Base-by-base conservation (phyloP, 148 eudicot genomes). In the Cornus suecica region DNA sequence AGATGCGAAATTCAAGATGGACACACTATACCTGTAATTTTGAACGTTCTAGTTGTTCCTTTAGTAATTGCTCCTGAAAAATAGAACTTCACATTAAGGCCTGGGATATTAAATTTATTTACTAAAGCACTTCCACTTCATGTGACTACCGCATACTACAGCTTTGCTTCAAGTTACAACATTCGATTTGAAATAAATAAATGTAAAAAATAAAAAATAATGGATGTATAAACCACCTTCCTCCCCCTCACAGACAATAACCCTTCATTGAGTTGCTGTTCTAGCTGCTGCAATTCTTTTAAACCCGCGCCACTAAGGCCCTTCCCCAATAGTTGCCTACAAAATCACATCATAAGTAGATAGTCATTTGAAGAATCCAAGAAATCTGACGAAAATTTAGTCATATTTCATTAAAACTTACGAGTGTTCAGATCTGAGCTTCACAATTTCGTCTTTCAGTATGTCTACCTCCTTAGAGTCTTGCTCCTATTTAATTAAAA, bases 271-370 rank as follows among this genome's bases (percentile, higher is more conserved):
- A 94, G 82, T 78, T 88, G 90, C 80, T 82, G 86, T 76, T 94
- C 98, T 25, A 90, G 82, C 26, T 84, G 82, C 34, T 85, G 89
- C 80, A 94, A 61, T 65, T 90, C 94, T 69, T 82, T 81, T 29
- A 86, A 42, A 81, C 83, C 78, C 81, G 89, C 37, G 68, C 89
- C 90, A 18, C 76, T 71, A 69, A 90, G 83, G 70, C 90, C 94
- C 78, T 87, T 87, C 48, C 94, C 98, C 87, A 87, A 72, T 25
- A 94, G 70, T 70, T 79, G 88, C 90, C 97, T 91, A 84, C 69
- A 77, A 10, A 27, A 80, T 26, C n/a, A 72, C 32, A 30, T 25
- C 27, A 42, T 51, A 34, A 18, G 67, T n/a, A 70, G 10, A 41
- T 8, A 37, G 9, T 37, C 42, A 37, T 6, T 52, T 23, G 8